Percentiles rank a stretch among this genome's conserved stretches.
Conservation (phyloP, 2,329 filamentous ascomycete species). For the Metarhizium album region DNA sequence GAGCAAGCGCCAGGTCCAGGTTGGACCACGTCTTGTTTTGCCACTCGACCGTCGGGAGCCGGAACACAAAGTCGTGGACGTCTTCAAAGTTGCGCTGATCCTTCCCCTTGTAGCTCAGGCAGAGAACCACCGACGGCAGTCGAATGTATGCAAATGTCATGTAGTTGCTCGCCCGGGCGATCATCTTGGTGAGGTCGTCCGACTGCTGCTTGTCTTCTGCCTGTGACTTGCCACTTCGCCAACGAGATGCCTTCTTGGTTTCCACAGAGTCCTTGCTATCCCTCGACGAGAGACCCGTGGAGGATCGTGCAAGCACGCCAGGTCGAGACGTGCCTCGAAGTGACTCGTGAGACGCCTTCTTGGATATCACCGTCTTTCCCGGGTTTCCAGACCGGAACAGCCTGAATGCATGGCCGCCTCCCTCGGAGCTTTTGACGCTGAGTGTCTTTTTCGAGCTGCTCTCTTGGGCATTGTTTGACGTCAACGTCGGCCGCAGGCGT, state of each 20-base stretch:
- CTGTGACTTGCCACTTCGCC: conserved; percentile 38
- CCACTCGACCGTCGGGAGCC: conserved; percentile 87
- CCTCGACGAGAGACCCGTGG: conserved; percentile 34
- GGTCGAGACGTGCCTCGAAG: conserved; percentile 34
- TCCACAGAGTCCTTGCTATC: conserved; percentile 25
- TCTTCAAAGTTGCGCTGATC: conserved; percentile 93
- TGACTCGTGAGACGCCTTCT: conserved; percentile 48
- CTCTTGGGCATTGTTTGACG: conserved; percentile 35
- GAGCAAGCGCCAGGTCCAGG: conserved; percentile 77
- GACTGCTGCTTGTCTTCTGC: conserved; percentile 51
- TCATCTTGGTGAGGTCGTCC: conserved; percentile 95
- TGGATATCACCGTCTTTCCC: conserved; percentile 30
- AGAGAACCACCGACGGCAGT: conserved; percentile 89
- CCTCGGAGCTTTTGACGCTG: conserved; percentile 37
- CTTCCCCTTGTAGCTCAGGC: conserved; percentile 92
- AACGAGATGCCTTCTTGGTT: conserved; percentile 40
- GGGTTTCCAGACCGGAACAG: conserved; percentile 36
- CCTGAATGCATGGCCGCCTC: conserved; percentile 34
- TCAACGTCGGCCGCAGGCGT: conserved; percentile 73
- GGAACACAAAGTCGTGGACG: conserved; percentile 95
- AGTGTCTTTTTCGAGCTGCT: conserved; percentile 34
- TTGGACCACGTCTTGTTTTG: conserved; percentile 99
- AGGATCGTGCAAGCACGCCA: conserved; percentile 31
- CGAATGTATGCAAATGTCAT: conserved; percentile 96
- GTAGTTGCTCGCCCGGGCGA: conserved; percentile 86